Conservation (phyloP, 2,329 filamentous ascomycete genomes). For the Diatrype stigma region DNA sequence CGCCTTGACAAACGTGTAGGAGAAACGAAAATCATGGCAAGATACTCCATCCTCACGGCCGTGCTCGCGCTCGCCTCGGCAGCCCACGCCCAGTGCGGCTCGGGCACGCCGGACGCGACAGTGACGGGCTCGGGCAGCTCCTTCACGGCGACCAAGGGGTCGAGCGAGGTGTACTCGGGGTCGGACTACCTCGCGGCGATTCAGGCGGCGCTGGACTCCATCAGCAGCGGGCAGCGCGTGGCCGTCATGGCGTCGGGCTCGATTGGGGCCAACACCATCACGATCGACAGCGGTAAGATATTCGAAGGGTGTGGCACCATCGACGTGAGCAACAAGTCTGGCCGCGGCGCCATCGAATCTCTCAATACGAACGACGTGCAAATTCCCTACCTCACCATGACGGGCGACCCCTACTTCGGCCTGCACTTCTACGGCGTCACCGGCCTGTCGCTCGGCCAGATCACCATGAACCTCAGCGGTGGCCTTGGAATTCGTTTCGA, state of each 20-base stretch:
- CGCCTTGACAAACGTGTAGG: background rate
- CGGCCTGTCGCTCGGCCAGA: slow-evolving; percentile 44
- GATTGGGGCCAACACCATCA: slow-evolving; percentile 50
- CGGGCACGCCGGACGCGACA: slow-evolving; percentile 17
- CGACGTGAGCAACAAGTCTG: slow-evolving; percentile 36
- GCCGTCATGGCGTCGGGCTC: slow-evolving; percentile 51
- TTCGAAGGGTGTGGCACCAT: slow-evolving; percentile 58
- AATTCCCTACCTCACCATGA: slow-evolving; percentile 55
- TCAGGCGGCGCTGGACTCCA: slow-evolving; percentile 48
- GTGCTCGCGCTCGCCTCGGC: slow-evolving; percentile 37
- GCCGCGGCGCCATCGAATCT: slow-evolving; percentile 51
- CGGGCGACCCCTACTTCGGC: slow-evolving; percentile 54
- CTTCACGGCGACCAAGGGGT: slow-evolving; percentile 29
- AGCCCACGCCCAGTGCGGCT: slow-evolving; percentile 28
- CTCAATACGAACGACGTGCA: slow-evolving; percentile 42
- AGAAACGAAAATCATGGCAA: slow-evolving; percentile 12
- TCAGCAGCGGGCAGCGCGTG: slow-evolving; percentile 48
- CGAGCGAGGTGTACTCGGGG: slow-evolving; percentile 45
- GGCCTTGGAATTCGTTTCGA: slow-evolving; percentile 56
- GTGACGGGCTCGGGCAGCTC: slow-evolving; percentile 18
- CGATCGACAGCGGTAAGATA: slow-evolving; percentile 47
- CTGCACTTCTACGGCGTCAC: slow-evolving; percentile 50
- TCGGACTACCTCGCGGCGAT: slow-evolving; percentile 51
- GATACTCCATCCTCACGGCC: slow-evolving; percentile 30
- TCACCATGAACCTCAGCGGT: slow-evolving; percentile 51